Base-by-base conservation (phyloP, 495 filamentous ascomycete species). In the Penicillium dipodomyicola region DNA sequence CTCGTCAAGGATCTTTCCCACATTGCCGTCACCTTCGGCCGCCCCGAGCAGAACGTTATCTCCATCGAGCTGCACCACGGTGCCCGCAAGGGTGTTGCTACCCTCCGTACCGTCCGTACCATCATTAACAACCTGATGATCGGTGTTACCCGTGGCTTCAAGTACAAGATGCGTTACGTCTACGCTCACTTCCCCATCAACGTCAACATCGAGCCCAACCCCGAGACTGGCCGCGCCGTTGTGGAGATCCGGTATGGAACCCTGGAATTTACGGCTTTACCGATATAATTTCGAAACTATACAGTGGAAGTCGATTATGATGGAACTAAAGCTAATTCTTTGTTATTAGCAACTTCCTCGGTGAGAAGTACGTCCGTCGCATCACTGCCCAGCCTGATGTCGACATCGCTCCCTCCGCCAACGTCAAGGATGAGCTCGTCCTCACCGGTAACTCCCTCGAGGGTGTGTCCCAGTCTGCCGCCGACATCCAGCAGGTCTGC, bases 111-210 rank as follows among this genome's bases (percentile, higher is more conserved):
- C 67, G 94, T 98, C 85, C 89, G 89, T 67, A 91, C 92, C 55
- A 68, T 97, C 76, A 96, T 98, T 83, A 89, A 94, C 84, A 98
- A 98, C 87, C 67, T 98, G 76, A 89, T 97, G 79, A 87, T 91
- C 72, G 94, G 94, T 77, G 94, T 98, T 59, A 98, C 95, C 72
- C 92, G 89, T 81, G 94, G 94, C 60, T 98, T 89, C 89, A 93
- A 93, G 82, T 98, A 98, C 89, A 98, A 97, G 89, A 97, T 98
- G 94, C 90, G 94, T 64, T 98, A 98, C 80, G 94, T 98, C 80
- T 98, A 98, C 77, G 94, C 94, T 67, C 94, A 98, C 86, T 98
- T 98, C 75, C 94, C 94, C 74, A 98, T 98, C 90, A 98, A 97
- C 84, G 94, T 98, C 76, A 97, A 97, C 83, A 78, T 98, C 64